Percentiles rank a stretch among this genome's conserved stretches.
phyloP scores from a whole-genome alignment of 176 grass and related monocot species.

The Oryza meyeriana region DNA sequence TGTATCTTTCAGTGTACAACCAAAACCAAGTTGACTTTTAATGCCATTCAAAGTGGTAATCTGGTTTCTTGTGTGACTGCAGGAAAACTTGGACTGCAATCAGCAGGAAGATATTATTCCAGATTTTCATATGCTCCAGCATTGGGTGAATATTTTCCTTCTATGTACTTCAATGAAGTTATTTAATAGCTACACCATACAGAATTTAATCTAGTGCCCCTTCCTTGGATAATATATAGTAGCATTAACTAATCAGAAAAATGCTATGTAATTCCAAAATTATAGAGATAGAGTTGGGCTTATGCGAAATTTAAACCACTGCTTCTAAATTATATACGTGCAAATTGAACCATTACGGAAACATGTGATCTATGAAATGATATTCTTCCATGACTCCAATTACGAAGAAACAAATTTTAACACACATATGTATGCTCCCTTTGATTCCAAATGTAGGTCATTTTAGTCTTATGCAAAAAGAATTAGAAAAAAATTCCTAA shows the following conservation, averaged over 20 bases:
- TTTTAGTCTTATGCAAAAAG: background rate
- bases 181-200: background rate
- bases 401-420: background rate
- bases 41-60: background rate
- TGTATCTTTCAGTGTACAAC: background rate
- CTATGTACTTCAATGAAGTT: background rate
- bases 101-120: conserved; percentile 33
- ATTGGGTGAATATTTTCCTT: conserved; percentile 33
- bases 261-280: background rate
- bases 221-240: background rate
- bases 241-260: background rate
- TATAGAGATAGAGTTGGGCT: background rate
- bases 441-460: background rate
- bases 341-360: background rate
- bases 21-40: background rate
- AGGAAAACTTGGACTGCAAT: conserved; percentile 41
- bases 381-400: background rate
- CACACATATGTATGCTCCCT: too few relatives aligned
- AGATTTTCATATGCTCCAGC: conserved; percentile 50
- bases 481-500: background rate
- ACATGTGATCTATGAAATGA: background rate
- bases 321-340: background rate
- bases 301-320: background rate
- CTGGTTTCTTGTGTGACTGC: background rate
- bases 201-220: background rate